These are phyloP conservation scores for Hydrangea macrophylla DNA, from an alignment of 148 eudicot species.

Conservation along the genomic window DNA sequence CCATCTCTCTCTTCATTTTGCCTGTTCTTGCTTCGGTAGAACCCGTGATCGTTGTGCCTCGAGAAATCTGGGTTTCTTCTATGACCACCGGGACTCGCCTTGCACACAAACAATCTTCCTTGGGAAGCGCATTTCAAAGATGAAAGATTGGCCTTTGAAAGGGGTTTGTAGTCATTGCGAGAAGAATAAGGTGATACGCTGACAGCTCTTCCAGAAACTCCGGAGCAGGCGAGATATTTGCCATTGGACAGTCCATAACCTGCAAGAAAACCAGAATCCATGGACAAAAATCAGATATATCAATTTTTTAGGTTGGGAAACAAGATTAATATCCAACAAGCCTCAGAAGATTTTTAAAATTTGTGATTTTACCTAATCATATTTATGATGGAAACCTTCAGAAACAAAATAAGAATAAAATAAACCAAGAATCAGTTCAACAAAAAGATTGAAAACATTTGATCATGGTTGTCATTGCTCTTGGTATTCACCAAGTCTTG, in stretches of 20 bases:
- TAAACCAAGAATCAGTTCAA: background rate
- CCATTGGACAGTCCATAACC: conserved; percentile 65
- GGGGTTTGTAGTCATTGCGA: conserved; percentile 27
- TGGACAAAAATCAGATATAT: background rate
- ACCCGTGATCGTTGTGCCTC: conserved; percentile 62
- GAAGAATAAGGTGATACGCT: conserved; percentile 32
- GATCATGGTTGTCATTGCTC: background rate
- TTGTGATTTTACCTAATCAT: background rate
- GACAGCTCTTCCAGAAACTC: conserved; percentile 52
- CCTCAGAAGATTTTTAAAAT: background rate
- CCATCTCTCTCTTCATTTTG: conserved; percentile 64
- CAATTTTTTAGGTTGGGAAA: background rate
- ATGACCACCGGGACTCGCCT: conserved; percentile 53
- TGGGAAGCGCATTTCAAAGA: conserved; percentile 35
- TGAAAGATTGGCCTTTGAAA: conserved; percentile 28
- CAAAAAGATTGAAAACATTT: background rate
- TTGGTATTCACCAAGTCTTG: too few relatives aligned
- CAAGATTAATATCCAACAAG: background rate
- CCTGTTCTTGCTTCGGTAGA: conserved; percentile 59
- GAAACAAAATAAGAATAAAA: background rate
- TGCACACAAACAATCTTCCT: conserved; percentile 47
- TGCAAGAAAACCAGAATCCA: conserved; percentile 22
- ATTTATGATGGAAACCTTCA: background rate
- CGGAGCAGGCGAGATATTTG: conserved; percentile 51
- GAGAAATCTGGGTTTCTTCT: conserved; percentile 73